phyloP scores from a whole-genome alignment of 768 basidiomycete genomes.

The Pulveroboletus sp. region DNA sequence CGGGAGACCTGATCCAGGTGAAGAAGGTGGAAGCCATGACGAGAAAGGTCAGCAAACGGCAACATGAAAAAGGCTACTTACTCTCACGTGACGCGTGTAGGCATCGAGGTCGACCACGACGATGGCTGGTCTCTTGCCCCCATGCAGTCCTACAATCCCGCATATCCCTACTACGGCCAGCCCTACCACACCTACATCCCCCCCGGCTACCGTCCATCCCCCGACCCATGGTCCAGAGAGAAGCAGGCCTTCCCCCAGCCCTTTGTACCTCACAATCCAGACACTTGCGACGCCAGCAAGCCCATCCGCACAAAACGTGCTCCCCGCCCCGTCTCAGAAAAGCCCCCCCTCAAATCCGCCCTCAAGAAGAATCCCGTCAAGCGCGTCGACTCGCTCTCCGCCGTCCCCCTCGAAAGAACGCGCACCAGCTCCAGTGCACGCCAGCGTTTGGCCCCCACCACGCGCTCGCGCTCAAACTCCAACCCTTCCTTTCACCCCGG shows the following conservation, averaged over 20 bases:
- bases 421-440: conserved; percentile 43
- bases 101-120: background rate
- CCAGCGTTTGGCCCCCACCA: conserved; percentile 30
- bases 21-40: conserved; percentile 82
- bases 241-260: conserved; percentile 33
- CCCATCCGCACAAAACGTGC: too few relatives aligned
- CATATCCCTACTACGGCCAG: conserved; percentile 46
- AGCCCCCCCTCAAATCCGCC: conserved; percentile 51
- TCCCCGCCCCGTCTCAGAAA: conserved; percentile 23
- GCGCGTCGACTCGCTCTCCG: conserved; percentile 23
- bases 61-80: too few relatives aligned
- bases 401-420: conserved; percentile 33
- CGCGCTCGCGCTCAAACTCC: conserved; percentile 35
- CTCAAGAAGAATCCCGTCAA: conserved; percentile 46
- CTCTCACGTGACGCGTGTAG: conserved; percentile 11
- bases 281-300: conserved; percentile 12
- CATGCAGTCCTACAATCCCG: conserved; percentile 39
- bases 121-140: conserved; percentile 1
- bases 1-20: conserved; percentile 88
- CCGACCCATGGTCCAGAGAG: conserved; percentile 34
- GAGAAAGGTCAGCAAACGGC: background rate
- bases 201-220: conserved; percentile 23
- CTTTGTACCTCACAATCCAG: conserved; percentile 26
- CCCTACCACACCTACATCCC: conserved; percentile 38
- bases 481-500: conserved; percentile 34